These are phyloP conservation scores for Mycosphaerella sp. DNA, from an alignment of 2,329 filamentous ascomycete species.

Conservation along the genomic window DNA sequence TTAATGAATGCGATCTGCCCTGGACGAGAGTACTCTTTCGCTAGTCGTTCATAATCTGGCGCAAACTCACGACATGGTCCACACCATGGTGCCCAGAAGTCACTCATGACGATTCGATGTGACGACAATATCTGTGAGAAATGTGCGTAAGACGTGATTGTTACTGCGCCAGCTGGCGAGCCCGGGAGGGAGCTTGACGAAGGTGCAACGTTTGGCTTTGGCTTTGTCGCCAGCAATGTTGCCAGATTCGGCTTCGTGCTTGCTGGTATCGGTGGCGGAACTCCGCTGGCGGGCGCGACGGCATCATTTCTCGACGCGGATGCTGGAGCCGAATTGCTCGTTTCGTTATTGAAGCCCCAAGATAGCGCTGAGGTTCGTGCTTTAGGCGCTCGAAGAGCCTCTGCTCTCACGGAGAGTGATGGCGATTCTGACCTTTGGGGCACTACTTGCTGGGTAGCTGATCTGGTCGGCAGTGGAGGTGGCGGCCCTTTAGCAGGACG, in stretches of 20 bases:
- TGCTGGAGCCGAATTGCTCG: constrained; percentile 12
- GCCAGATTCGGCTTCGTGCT: constrained; percentile 53
- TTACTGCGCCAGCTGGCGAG: constrained; percentile 11
- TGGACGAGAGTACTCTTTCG: constrained; percentile 11
- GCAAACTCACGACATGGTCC: constrained; percentile 19
- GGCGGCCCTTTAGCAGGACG: constrained; percentile 26
- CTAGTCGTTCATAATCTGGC: constrained; percentile 18
- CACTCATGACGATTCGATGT: constrained; percentile 14
- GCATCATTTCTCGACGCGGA: constrained; percentile 10
- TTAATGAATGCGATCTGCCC: constrained; percentile 20
- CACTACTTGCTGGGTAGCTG: neutral
- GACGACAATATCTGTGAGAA: constrained; percentile 15
- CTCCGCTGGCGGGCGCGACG: constrained; percentile 15
- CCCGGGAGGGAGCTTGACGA: constrained; percentile 10
- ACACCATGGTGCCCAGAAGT: constrained; percentile 21
- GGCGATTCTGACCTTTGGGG: neutral
- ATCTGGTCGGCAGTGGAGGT: constrained; percentile 8
- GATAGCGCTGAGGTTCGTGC: constrained; percentile 26
- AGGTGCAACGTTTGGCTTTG: constrained; percentile 26
- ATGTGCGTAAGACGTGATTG: constrained; percentile 15
- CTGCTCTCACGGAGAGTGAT: constrained; percentile 13
- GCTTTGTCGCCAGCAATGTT: constrained; percentile 50
- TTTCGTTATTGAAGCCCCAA: constrained; percentile 25
- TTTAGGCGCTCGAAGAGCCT: constrained; percentile 20
- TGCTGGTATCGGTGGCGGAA: constrained; percentile 48